A percentile compares a stretch with the other conserved stretches of the same genome.
phyloP scores from a whole-genome alignment of 371 early-diverging fungal species.

The Mucor ambiguus region DNA sequence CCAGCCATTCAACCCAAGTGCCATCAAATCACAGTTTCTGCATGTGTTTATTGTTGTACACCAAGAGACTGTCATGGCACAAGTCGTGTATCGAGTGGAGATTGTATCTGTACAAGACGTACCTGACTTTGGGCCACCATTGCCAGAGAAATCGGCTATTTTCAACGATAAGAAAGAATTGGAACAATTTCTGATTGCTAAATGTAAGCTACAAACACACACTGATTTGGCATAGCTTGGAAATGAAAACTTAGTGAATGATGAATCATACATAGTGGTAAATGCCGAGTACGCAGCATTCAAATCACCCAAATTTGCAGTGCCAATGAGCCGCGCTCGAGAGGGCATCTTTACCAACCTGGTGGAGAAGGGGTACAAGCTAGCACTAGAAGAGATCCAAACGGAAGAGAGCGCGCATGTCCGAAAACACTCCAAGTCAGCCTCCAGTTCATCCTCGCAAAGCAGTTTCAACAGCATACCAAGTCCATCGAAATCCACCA shows the following conservation, averaged over 20 bases:
- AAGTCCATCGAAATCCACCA: constrained; percentile 36
- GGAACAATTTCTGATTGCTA: constrained; percentile 64
- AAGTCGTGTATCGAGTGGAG: constrained; percentile 52
- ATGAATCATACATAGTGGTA: constrained; percentile 43
- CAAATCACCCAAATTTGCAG: constrained; percentile 69
- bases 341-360: constrained; percentile 56
- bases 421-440: constrained; percentile 34
- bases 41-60: constrained; percentile 77
- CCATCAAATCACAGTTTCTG: constrained; percentile 77
- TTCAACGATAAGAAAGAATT: constrained; percentile 56
- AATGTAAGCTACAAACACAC: constrained; percentile 39
- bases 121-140: constrained; percentile 66
- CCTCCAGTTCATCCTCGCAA: constrained; percentile 39
- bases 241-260: background rate
- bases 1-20: constrained; percentile 71
- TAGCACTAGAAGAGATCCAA: constrained; percentile 7
- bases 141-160: constrained; percentile 59
- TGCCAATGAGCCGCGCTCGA: constrained; percentile 62
- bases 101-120: constrained; percentile 67
- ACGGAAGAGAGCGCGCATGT: background rate
- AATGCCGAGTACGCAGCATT: constrained; percentile 84
- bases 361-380: constrained; percentile 41
- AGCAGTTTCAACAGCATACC: constrained; percentile 15
- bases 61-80: constrained; percentile 41
- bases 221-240: background rate